Base-by-base conservation (phyloP, 2,329 filamentous ascomycete genomes). In the Aspergillus felis region DNA sequence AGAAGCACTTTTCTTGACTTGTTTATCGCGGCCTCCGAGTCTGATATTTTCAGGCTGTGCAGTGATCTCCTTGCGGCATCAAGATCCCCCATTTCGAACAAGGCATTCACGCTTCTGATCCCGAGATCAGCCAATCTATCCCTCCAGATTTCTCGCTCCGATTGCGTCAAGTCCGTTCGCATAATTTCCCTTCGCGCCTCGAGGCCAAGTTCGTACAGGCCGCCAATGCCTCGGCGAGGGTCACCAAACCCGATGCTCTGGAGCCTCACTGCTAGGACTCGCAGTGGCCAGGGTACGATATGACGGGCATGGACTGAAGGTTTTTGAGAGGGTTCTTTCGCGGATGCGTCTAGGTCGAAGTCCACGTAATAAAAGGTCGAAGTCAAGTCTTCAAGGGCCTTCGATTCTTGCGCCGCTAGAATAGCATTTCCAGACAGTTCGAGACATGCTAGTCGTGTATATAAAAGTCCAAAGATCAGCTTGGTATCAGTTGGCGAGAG, bases 171-270 rank as follows among this genome's bases (percentile, higher is more conserved):
- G 12, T 71, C 76, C 0, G 84, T 81, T 32, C 76, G 79, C 20
- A 78, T 74, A 4, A 90, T 78, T 56, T 83, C 81, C 2, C 79
- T 77, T 20, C 92, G 81, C 2, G 90, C 91, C 72, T 96, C 91
- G 8, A 89, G 77, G 0, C 88, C 92, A 2, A 97, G 82, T 61
- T 96, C 92, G 70, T 96, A 96, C 71, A 96, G 91, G 48, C 89
- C 90, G 81, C 94, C 93, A 57, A 99, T 87, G 3, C 90, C 89
- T 60, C 92, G 83, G 4, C 93, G 83, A 51, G 87, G 85, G 74
- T 99, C 94, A 3, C 88, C 88, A 62, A 94, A 95, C 1, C 91
- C 91, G 49, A 96, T 83, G 0, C 90, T 91, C 64, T 96, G 91
- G 22, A 97, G 81, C 1, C 92, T 84, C 8, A 97, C 89, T 6